Base-by-base conservation (phyloP, 768 basidiomycete genomes). In the Tricholoma bakamatsutake region DNA sequence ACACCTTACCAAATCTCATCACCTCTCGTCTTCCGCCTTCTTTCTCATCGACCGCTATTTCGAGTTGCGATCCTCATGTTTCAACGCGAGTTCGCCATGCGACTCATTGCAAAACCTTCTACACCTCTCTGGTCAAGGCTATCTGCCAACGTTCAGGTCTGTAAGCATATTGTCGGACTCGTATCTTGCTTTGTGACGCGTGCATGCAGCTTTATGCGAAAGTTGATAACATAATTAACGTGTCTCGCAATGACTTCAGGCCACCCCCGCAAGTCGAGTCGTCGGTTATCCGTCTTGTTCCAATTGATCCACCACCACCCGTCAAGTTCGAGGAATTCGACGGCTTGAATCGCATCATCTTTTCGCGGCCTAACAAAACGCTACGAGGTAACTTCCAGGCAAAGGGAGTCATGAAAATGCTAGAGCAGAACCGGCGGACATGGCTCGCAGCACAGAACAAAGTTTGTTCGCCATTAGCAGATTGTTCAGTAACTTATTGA, bases 1-100 rank as follows among this genome's bases (percentile, higher is more conserved):
- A 99, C 97, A 0, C 97, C 97, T 1, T 99, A 98, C 71, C 95
- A 98, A 71, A 99, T 99, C 64, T 98, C 97, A 2, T 98, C 97
- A 0, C 92, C 95, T 5, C 87, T 99, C 50, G 88, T 98, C 54
- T 99, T 99, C 80, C 90, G 92, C 57, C 83, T 99, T 33, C 85
- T 98, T 49, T 98, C 97, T 2, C 94, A 98, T 64, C 89, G 97
- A 2, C 97, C 97, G 0, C 77, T 98, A 43, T 93, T 90, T 68
- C 92, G 96, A 24, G 84, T 90, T 55, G 92, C 93, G 33, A 93
- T 99, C 59, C 89, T 99, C 74, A 99, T 99, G 97, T 99, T 99
- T 76, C 97, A 99, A 73, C 88, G 94, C 54, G 97, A 99, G 71
- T 99, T 99, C 65, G 97, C 97, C 0, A 78, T 95, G 58, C 88